Conservation (phyloP, 2,329 filamentous ascomycete genomes). For the Trichoderma atrobrunneum region DNA sequence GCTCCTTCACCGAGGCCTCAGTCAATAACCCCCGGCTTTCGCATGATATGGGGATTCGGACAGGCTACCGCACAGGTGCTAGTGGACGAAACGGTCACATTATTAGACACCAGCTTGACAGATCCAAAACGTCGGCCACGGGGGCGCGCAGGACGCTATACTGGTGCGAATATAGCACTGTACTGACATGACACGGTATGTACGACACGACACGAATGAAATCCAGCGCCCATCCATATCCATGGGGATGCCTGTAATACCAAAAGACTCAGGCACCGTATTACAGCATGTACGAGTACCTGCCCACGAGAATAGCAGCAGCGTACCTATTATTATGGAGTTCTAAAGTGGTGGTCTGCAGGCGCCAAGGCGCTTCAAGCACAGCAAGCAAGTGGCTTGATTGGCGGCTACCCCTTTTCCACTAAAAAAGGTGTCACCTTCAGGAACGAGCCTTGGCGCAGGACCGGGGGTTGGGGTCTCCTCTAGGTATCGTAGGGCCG, state of each 20-base stretch:
- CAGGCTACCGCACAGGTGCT: neutral
- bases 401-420: slow-evolving; percentile 19
- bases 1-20: slow-evolving; percentile 1
- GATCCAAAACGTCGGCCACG: neutral
- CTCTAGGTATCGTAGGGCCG: neutral
- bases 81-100: neutral
- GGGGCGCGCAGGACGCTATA: neutral
- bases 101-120: neutral
- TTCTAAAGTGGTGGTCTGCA: neutral
- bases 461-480: neutral
- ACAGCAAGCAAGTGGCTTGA: slow-evolving; percentile 1
- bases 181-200: neutral
- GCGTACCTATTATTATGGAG: neutral
- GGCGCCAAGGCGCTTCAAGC: slow-evolving; percentile 7
- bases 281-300: neutral
- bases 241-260: neutral
- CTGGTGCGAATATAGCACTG: neutral
- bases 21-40: neutral
- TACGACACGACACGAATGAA: neutral
- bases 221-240: neutral
- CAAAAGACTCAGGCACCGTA: neutral
- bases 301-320: neutral
- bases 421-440: slow-evolving; percentile 18
- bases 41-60: neutral
- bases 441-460: slow-evolving; percentile 20